Conservation (phyloP, 768 basidiomycete species). For the Scleroderma bovista region DNA sequence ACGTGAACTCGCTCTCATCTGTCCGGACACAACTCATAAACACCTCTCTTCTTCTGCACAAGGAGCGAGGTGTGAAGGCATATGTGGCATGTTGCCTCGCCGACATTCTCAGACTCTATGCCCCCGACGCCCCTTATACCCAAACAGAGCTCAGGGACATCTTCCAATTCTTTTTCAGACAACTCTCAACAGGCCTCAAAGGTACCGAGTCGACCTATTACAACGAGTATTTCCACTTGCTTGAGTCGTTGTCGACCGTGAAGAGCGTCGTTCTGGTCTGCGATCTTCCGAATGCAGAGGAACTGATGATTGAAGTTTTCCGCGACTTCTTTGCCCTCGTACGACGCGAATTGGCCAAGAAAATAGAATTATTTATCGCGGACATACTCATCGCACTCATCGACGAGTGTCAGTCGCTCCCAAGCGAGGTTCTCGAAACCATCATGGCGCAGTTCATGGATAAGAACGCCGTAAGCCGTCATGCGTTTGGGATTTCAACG, state of each 20-base stretch:
- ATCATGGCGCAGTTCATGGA: slow-evolving; percentile 84
- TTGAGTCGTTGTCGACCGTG: slow-evolving; percentile 89
- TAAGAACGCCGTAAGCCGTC: slow-evolving; percentile 58
- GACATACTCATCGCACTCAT: slow-evolving; percentile 88
- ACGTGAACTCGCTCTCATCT: slow-evolving; percentile 60
- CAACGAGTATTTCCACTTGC: slow-evolving; percentile 89
- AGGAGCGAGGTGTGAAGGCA: slow-evolving; percentile 93
- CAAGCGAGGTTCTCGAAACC: slow-evolving; percentile 70
- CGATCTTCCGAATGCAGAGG: slow-evolving; percentile 83
- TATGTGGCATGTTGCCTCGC: slow-evolving; percentile 93
- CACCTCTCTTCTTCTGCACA: slow-evolving; percentile 82
- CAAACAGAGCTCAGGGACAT: slow-evolving; percentile 87
- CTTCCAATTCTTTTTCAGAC: slow-evolving; percentile 93
- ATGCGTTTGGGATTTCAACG: background rate
- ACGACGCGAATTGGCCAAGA: slow-evolving; percentile 67
- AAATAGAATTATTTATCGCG: slow-evolving; percentile 79
- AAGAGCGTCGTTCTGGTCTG: slow-evolving; percentile 93
- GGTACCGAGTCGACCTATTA: slow-evolving; percentile 80
- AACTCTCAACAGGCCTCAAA: slow-evolving; percentile 71
- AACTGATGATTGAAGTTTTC: slow-evolving; percentile 79
- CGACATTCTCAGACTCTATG: slow-evolving; percentile 88
- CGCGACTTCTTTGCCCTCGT: slow-evolving; percentile 78
- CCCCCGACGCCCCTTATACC: slow-evolving; percentile 95
- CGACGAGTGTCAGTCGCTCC: slow-evolving; percentile 79
- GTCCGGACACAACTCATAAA: slow-evolving; percentile 78